Conservation (phyloP, 2,329 filamentous ascomycete genomes). For the Colletotrichum musae region DNA sequence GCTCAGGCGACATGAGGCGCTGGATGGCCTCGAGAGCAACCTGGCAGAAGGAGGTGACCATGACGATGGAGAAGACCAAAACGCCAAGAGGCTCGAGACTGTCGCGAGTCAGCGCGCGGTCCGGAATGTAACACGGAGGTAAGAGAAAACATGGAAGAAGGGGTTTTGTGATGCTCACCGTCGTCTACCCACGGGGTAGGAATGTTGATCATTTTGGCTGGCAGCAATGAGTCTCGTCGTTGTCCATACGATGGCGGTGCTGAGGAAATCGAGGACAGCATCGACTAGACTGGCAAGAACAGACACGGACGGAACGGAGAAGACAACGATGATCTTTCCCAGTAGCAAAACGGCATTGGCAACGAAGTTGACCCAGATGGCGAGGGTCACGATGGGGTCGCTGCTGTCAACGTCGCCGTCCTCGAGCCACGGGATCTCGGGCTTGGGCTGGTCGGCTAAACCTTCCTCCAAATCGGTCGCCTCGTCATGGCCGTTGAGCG, state of each 20-base stretch:
- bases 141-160: background rate
- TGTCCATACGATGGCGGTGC: constrained; percentile 84
- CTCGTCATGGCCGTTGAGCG: constrained; percentile 57
- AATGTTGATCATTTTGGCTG: constrained; percentile 79
- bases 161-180: constrained; percentile 51
- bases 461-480: constrained; percentile 52
- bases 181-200: constrained; percentile 83
- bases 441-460: constrained; percentile 55
- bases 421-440: constrained; percentile 78
- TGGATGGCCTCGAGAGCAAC: constrained; percentile 80
- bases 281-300: constrained; percentile 86
- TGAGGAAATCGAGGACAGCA: constrained; percentile 84
- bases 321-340: constrained; percentile 82
- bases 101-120: constrained; percentile 24
- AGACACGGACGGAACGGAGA: constrained; percentile 85
- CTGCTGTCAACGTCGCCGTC: constrained; percentile 81
- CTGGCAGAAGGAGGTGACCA: constrained; percentile 88
- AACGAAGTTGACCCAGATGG: constrained; percentile 87
- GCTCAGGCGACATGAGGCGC: constrained; percentile 73
- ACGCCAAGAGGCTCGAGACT: constrained; percentile 85
- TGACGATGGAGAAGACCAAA: constrained; percentile 86
- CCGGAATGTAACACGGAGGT: constrained; percentile 24
- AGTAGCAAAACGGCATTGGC: constrained; percentile 83
- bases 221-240: constrained; percentile 79
- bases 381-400: constrained; percentile 83